phyloP scores from a whole-genome alignment of 1,139 yeast genomes.

The Geotrichum bryndzae region DNA sequence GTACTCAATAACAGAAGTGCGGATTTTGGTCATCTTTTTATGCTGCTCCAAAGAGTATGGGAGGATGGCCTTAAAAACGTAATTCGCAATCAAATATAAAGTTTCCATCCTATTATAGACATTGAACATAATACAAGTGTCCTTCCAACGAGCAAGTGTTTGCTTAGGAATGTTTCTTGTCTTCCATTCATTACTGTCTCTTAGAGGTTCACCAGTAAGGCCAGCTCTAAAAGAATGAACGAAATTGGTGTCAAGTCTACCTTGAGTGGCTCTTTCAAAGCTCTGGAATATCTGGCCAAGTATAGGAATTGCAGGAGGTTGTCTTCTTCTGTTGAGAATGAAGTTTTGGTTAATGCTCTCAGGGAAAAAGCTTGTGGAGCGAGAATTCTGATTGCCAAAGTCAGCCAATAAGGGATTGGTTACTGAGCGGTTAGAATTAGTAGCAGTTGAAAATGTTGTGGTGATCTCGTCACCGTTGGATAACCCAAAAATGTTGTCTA shows the following conservation, averaged over 20 bases:
- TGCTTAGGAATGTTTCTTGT: conserved; percentile 40
- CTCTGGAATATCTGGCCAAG: conserved; percentile 11
- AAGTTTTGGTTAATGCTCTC: conserved; percentile 2
- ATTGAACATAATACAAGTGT: conserved; percentile 48
- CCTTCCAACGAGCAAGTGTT: conserved; percentile 66
- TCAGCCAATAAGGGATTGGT: conserved; percentile 15
- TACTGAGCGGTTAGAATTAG: conserved; percentile 3
- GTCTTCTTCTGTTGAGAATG: not conserved
- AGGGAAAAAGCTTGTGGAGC: not conserved
- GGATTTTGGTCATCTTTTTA: conserved; percentile 30
- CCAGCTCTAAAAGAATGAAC: conserved; percentile 9
- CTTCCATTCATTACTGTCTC: conserved; percentile 9
- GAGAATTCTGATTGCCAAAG: not conserved
- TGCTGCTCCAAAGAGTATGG: conserved; percentile 38
- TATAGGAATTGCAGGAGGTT: not conserved
- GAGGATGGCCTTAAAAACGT: conserved; percentile 40
- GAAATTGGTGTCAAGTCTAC: conserved; percentile 3
- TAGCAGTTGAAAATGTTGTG: not conserved
- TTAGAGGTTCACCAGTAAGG: conserved; percentile 19
- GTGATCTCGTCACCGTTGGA: not conserved
- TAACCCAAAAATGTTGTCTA: not conserved
- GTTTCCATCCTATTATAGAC: conserved; percentile 41
- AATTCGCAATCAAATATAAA: conserved; percentile 46
- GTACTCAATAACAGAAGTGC: conserved; percentile 15
- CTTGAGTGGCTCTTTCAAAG: conserved; percentile 2